Evolutionary conservation across 331 rosid species (phyloP).

Genomic region (Quercus phellos): DNA sequence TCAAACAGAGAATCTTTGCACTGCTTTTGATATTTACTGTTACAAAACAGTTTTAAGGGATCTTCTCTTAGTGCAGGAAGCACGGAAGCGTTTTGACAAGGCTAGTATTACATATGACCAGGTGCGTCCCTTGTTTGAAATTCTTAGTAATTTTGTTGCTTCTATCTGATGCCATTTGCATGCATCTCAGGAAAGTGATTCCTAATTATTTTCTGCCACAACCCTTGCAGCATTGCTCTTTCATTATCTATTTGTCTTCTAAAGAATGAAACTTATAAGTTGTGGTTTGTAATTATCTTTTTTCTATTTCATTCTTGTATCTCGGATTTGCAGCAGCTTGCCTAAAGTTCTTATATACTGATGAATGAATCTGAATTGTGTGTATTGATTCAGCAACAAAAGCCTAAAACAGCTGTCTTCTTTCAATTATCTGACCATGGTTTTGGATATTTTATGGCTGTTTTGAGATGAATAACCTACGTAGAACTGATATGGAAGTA

Average conservation of each 20-base stretch:
- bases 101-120: conserved; percentile 97
- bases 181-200: background rate
- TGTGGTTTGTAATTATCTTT: background rate
- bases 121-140: conserved; percentile 38
- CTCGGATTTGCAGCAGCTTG: background rate
- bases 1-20: conserved; percentile 5
- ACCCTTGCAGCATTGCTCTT: background rate
- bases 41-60: conserved; percentile 22
- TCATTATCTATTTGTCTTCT: background rate
- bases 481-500: background rate
- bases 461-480: background rate
- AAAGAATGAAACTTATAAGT: background rate
- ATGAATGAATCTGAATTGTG: background rate
- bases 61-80: conserved; percentile 72
- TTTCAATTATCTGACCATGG: background rate
- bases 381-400: background rate
- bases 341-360: background rate
- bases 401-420: background rate
- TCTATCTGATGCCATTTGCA: conserved; percentile 4
- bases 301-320: background rate
- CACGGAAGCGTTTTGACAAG: conserved; percentile 91
- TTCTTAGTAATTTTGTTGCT: conserved; percentile 16
- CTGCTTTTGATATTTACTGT: background rate
- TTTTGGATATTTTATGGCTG: background rate
- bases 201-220: background rate